Conservation (phyloP, 495 filamentous ascomycete species). For the Aspergillus heteromorphus region DNA sequence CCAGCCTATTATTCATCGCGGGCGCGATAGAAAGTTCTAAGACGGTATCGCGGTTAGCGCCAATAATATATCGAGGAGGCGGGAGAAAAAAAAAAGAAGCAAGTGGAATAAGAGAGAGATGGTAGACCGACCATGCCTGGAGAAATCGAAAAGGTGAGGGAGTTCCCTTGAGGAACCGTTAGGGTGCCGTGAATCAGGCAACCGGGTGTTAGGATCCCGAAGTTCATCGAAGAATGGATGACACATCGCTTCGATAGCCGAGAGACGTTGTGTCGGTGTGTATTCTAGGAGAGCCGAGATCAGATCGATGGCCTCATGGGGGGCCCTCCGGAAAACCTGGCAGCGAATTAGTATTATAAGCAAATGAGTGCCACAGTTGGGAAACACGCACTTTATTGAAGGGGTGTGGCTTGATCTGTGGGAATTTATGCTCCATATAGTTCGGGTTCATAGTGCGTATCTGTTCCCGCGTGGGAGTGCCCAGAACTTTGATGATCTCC, state of each 20-base stretch:
- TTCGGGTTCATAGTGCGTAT: constrained; percentile 99
- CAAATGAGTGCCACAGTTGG: not conserved
- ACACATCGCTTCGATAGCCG: constrained; percentile 93
- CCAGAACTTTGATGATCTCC: constrained; percentile 98
- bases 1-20: constrained; percentile 76
- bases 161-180: constrained; percentile 72
- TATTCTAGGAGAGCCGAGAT: constrained; percentile 94
- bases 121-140: constrained; percentile 71
- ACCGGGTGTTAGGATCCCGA: constrained; percentile 74
- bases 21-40: constrained; percentile 93
- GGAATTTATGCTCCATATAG: constrained; percentile 99
- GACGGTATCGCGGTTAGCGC: constrained; percentile 5
- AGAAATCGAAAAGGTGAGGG: constrained; percentile 87
- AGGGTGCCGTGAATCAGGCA: constrained; percentile 90
- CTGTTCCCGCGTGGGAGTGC: constrained; percentile 95
- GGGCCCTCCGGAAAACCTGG: constrained; percentile 92
- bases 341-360: constrained; percentile 12
- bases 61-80: not conserved
- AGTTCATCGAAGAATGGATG: constrained; percentile 99
- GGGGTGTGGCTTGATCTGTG: constrained; percentile 98
- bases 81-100: not conserved
- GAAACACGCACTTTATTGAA: constrained; percentile 76
- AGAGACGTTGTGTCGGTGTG: constrained; percentile 90
- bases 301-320: constrained; percentile 86
- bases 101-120: not conserved